Evolutionary conservation across 805 yeast genomes (phyloP), one percentile per base, ranked within the genome.

Genomic region (Starmerella cellae): DNA sequence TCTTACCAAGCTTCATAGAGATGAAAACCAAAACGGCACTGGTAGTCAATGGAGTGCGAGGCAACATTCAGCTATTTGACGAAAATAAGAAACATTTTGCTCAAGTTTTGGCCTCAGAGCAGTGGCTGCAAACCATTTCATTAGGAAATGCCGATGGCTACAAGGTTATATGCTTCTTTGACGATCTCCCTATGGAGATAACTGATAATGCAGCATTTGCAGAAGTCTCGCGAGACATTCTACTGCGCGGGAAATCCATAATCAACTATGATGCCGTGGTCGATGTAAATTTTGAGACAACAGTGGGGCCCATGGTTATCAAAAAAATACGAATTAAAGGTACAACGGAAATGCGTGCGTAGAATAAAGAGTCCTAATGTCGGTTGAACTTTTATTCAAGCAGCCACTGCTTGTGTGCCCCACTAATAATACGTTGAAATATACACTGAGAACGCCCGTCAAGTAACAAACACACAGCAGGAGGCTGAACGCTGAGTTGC

Each of bases 81-180:
- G 50, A 64, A 5, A 64, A 14, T 23, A 27, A 55, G 2, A 47
- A 44, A 14, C 62, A 61, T 42, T 73, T 74, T 54, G 68, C 71
- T 5, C 60, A 64, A n/a, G 54, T 73, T 13, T 10, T 44, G 11
- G 61, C 63, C 4, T 52, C 70, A 50, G 53, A 54, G 9, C 64
- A 64, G 5, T 74, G 79, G 79, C 61, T 61, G 20, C 56, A 58
- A 1, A 69, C 74, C 4, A 56, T 52, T 30, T 61, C 46, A 42
- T 51, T 27, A 3, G 48, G 47, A 3, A 50, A 44, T 5, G 48
- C 37, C 17, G 55, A 55, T 1, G 54, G 57, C 21, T 59, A 68
- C 46, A 55, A 57, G 16, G 56, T 74, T 1, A 55, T 55, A 28
- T 60, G 73, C 37, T 59, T 54, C 33, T 55, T 74, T 23, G 61